phyloP scores from a whole-genome alignment of 352 stramenopile species.

The Aphanomyces astaci region DNA sequence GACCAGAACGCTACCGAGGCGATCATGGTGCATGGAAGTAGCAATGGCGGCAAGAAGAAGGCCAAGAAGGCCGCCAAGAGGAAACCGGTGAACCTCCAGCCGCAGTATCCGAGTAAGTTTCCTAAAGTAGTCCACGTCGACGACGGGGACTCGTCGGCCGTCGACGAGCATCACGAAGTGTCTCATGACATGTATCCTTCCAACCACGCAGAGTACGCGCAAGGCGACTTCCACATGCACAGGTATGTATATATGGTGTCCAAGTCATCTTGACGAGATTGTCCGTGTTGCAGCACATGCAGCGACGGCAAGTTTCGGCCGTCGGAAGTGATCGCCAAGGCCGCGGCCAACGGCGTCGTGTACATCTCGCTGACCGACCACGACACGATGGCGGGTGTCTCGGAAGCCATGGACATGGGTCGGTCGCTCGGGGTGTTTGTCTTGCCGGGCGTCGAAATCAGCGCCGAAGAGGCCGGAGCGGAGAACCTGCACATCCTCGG shows the following conservation, averaged over 20 bases:
- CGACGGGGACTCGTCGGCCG: constrained; percentile 2
- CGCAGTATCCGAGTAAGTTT: constrained; percentile 83
- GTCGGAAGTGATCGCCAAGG: constrained; percentile 63
- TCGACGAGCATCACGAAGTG: constrained; percentile 30
- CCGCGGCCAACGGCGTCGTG: constrained; percentile 61
- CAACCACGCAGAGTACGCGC: constrained; percentile 43
- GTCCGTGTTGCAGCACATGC: constrained; percentile 42
- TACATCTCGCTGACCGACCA: constrained; percentile 83
- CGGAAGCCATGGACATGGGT: constrained; percentile 58
- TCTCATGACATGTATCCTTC: constrained; percentile 70
- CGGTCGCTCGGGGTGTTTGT: constrained; percentile 61
- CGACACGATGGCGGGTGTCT: constrained; percentile 76
- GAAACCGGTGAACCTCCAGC: constrained; percentile 75
- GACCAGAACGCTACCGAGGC: not conserved
- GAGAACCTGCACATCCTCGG: constrained; percentile 82
- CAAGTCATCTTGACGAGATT: not conserved
- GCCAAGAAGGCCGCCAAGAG: constrained; percentile 62
- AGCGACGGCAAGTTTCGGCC: constrained; percentile 76
- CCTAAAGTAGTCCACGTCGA: constrained; percentile 12
- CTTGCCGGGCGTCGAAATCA: constrained; percentile 79
- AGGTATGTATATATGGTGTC: constrained; percentile 33
- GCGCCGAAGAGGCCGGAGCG: constrained; percentile 68
- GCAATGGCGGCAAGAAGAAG: constrained; percentile 56
- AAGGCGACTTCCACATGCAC: constrained; percentile 79
- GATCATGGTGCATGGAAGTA: constrained; percentile 16